Evolutionary conservation across 768 basidiomycete species (phyloP), one percentile per base, ranked within the genome.

Genomic region (Neoboletus brunneissimus): DNA sequence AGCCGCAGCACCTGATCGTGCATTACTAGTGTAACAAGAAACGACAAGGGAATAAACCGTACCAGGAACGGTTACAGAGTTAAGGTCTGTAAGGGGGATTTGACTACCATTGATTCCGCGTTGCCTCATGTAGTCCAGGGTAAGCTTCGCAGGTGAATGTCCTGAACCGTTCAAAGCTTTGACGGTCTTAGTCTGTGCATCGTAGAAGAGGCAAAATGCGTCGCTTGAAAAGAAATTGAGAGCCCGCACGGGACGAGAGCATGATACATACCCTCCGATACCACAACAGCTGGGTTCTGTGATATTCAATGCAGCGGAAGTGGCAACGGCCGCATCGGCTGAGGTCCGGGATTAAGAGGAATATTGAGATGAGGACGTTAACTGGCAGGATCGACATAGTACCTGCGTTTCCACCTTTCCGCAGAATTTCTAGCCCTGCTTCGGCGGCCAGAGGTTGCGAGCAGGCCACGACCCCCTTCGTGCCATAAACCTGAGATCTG

Each of bases 391-490:
- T n/a, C n/a, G 29, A 48, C 44, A 57, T 77, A 46, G 42, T 67
- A 91, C 92, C 95, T 64, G 96, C 96, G 76, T 99, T 99, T 50
- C 97, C 97, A 13, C 97, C 97, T 71, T 87, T 89, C 51, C 87
- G 79, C 25, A 99, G 76, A 61, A 99, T 90, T 73, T 97, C 94
- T 31, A 98, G 72, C 0, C 96, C 97, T 18, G 92, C 95, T 67
- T 91, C 88, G 16, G 88, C 86, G 1, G 97, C 97, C 38, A 94
- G 78, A 47, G 97, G 93, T 67, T 99, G 97, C 25, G 91, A 89
- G 29, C 88, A 88, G 9, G 93, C 84, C 5, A 98, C 89, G 34
- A 96, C 75, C 8, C 95, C 92, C 69, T 93, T 94, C 2, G 84
- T 89, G 8, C 89, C 86, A 73, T 90, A 92, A 20, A 93, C 86